These are phyloP conservation scores for Claviceps sp. DNA, from an alignment of 2,329 filamentous ascomycete species.

Conservation along the genomic window DNA sequence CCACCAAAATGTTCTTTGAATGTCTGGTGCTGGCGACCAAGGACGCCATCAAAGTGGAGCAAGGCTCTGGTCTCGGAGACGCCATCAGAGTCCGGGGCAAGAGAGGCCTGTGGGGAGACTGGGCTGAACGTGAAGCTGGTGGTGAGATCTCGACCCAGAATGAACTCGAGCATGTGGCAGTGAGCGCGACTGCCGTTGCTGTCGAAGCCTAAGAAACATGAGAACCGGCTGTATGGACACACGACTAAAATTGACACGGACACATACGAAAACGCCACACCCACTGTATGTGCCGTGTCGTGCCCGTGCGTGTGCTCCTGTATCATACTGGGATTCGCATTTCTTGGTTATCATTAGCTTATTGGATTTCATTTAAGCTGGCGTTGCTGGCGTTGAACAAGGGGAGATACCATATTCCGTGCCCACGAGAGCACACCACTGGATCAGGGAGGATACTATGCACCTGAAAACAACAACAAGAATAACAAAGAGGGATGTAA, in stretches of 20 bases:
- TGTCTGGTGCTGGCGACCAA: conserved; percentile 91
- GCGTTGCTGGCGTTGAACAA: conserved; percentile 15
- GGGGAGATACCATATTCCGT: conserved; percentile 25
- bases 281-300: background rate
- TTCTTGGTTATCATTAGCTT: conserved; percentile 16
- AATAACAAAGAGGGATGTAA: conserved; percentile 2
- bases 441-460: conserved; percentile 7
- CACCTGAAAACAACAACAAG: background rate
- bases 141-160: conserved; percentile 44
- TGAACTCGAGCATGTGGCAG: conserved; percentile 24
- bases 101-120: conserved; percentile 89
- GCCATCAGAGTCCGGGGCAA: conserved; percentile 79
- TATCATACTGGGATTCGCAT: conserved; percentile 22
- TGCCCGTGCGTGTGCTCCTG: conserved; percentile 10
- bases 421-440: conserved; percentile 11
- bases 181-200: conserved; percentile 20
- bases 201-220: conserved; percentile 20
- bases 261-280: conserved; percentile 1
- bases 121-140: conserved; percentile 69
- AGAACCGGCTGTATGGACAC: conserved; percentile 5
- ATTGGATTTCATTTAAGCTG: conserved; percentile 14
- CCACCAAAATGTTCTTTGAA: conserved; percentile 99
- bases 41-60: conserved; percentile 94
- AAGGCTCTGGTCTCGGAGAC: conserved; percentile 62
- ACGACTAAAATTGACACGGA: background rate